Conservation (phyloP, 1,284 basidiomycete species). For the Apiotrichum siamense region DNA sequence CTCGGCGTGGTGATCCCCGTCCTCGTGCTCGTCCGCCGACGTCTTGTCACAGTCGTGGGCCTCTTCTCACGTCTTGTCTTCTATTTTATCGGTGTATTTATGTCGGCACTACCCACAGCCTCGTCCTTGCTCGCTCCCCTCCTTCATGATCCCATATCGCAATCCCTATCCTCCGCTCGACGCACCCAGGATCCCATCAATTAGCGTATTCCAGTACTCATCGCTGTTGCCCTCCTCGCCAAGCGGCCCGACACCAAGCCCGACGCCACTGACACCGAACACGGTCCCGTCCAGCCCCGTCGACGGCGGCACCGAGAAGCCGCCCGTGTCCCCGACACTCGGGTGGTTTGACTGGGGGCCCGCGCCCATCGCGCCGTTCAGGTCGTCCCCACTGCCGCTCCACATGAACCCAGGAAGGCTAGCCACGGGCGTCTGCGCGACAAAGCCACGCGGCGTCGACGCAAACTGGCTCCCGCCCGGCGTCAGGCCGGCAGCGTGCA, state of each 20-base stretch:
- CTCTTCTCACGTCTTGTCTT: too few species aligned
- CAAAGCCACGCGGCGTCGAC: neutral
- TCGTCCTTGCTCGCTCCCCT: too few species aligned
- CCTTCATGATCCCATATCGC: too few species aligned
- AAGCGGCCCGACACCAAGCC: too few species aligned
- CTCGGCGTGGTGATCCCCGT: too few species aligned
- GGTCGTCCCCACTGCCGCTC: neutral
- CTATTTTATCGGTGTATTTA: too few species aligned
- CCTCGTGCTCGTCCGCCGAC: too few species aligned
- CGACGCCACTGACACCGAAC: conserved; percentile 6
- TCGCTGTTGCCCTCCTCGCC: conserved; percentile 32
- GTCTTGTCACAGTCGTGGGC: too few species aligned
- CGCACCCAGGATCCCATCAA: conserved; percentile 29
- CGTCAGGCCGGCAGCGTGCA: too few species aligned
- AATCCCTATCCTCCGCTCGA: conserved; percentile 5
- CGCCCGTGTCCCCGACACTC: conserved; percentile 1
- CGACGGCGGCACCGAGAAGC: neutral
- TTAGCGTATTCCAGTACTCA: conserved; percentile 48
- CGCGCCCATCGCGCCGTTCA: neutral
- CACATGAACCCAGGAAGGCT: conserved; percentile 3
- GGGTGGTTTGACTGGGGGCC: neutral
- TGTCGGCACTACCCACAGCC: too few species aligned
- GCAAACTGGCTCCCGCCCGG: too few species aligned
- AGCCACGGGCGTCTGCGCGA: neutral
- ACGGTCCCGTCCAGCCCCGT: conserved; percentile 14